Percentiles rank a stretch among this genome's conserved stretches.
Evolutionary conservation across 805 yeast genomes (phyloP).

Genomic region (Pichia sporocuriosa): DNA sequence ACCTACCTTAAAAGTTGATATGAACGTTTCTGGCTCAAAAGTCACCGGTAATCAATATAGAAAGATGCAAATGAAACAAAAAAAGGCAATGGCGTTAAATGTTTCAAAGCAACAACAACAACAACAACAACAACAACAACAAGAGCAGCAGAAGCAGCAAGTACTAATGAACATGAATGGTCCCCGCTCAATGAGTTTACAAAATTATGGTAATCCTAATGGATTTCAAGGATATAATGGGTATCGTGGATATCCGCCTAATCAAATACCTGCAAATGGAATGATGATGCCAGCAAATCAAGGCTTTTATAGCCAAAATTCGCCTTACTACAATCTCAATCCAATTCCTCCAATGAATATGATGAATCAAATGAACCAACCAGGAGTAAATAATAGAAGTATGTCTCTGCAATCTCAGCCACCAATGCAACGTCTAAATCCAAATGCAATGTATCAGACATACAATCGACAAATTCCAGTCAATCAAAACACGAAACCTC

Average conservation of each 20-base stretch:
- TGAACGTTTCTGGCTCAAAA: constrained; percentile 24
- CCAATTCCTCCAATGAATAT: too few relatives aligned
- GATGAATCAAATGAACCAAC: too few relatives aligned
- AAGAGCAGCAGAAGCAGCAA: too few relatives aligned
- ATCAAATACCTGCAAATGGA: background rate
- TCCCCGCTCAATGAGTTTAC: constrained; percentile 34
- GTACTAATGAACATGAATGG: too few relatives aligned
- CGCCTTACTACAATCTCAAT: too few relatives aligned
- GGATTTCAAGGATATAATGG: background rate
- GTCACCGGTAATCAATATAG: constrained; percentile 56
- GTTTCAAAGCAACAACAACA: constrained; percentile 23
- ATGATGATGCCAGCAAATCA: constrained; percentile 1
- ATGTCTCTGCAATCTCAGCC: background rate
- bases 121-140: constrained; percentile 8
- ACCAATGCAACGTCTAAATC: background rate
- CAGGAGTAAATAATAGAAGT: too few relatives aligned
- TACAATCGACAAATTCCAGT: too few relatives aligned
- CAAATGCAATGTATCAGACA: too few relatives aligned
- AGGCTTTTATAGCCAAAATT: too few relatives aligned
- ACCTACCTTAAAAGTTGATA: constrained; percentile 50
- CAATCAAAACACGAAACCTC: too few relatives aligned
- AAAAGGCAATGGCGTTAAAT: constrained; percentile 42
- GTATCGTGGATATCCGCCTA: background rate
- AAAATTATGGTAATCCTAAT: constrained; percentile 4
- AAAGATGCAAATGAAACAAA: constrained; percentile 61